A percentile compares a stretch with the other conserved stretches of the same genome.
These are phyloP conservation scores for Piper betle DNA, from an alignment of 164 flowering plant genomes.

Conservation along the genomic window DNA sequence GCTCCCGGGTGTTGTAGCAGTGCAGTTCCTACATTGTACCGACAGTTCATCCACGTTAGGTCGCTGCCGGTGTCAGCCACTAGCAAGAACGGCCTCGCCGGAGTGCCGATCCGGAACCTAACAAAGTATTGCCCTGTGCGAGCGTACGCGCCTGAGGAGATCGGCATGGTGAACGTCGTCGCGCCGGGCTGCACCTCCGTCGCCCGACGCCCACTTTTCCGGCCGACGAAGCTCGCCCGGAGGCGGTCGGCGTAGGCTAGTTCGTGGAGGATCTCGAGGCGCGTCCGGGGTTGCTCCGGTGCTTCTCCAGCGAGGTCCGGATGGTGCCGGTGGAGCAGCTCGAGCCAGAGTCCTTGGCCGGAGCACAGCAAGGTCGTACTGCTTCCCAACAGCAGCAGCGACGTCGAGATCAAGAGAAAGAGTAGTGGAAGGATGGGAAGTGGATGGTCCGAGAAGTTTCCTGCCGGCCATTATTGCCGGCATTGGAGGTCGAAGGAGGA, in stretches of 20 bases:
- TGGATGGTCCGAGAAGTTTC: background rate
- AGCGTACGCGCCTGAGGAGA: slow-evolving; percentile 36
- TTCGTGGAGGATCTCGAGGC: slow-evolving; percentile 1
- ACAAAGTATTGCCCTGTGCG: slow-evolving; percentile 47
- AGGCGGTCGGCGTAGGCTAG: background rate
- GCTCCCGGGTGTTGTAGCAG: background rate
- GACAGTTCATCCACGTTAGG: slow-evolving; percentile 67
- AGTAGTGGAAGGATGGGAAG: slow-evolving; percentile 1
- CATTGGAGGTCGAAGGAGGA: background rate
- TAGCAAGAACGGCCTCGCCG: slow-evolving; percentile 35
- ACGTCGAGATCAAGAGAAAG: slow-evolving; percentile 6
- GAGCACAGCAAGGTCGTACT: background rate
- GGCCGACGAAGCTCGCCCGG: slow-evolving; percentile 3
- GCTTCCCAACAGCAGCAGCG: slow-evolving; percentile 4
- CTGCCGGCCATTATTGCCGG: too few species aligned
- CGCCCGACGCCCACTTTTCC: background rate
- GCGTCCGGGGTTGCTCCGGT: too few species aligned
- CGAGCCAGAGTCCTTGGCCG: slow-evolving; percentile 2
- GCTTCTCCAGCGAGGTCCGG: background rate
- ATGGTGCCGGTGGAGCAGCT: slow-evolving; percentile 11
- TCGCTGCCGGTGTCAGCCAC: slow-evolving; percentile 73
- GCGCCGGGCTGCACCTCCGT: too few species aligned
- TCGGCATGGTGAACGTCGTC: slow-evolving; percentile 11
- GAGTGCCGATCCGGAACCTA: slow-evolving; percentile 44
- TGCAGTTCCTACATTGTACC: slow-evolving; percentile 12